A percentile compares a stretch with the other conserved stretches of the same genome.
These are phyloP conservation scores for Candida glucosophila DNA, from an alignment of 1,139 yeast species.

Conservation along the genomic window DNA sequence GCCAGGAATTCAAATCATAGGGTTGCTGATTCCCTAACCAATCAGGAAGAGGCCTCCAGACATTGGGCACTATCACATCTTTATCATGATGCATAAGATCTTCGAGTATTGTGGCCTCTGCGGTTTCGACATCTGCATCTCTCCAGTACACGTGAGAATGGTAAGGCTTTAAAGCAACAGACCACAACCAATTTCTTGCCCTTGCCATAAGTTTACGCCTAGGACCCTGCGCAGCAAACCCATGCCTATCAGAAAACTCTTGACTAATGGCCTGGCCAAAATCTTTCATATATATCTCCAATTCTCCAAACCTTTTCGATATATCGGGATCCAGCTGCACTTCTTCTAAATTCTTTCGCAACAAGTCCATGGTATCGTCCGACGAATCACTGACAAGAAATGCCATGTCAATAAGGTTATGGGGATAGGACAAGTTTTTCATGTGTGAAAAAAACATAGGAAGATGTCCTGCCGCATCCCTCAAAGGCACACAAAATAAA, in stretches of 20 bases:
- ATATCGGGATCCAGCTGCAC: constrained; percentile 37
- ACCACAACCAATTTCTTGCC: constrained; percentile 48
- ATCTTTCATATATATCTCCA: constrained; percentile 47
- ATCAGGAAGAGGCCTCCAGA: constrained; percentile 87
- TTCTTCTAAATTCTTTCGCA: constrained; percentile 31
- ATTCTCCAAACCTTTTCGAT: constrained; percentile 42
- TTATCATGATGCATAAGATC: constrained; percentile 48
- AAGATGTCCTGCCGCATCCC: constrained; percentile 56
- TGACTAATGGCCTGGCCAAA: constrained; percentile 47
- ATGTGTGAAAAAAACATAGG: constrained; percentile 56
- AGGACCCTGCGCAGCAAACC: constrained; percentile 48
- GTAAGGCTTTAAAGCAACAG: constrained; percentile 43
- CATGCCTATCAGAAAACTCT: constrained; percentile 44
- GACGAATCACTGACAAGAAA: constrained; percentile 51
- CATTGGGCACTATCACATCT: constrained; percentile 67
- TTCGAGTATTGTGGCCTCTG: constrained; percentile 42
- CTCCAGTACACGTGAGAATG: constrained; percentile 50
- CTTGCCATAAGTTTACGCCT: constrained; percentile 46
- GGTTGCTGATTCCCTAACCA: constrained; percentile 89
- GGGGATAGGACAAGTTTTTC: constrained; percentile 51
- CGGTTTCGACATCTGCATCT: constrained; percentile 48
- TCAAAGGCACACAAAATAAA: constrained; percentile 48
- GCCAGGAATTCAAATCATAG: constrained; percentile 87
- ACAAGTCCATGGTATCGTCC: constrained; percentile 47
- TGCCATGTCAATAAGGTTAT: constrained; percentile 47